phyloP scores from a whole-genome alignment of 2,329 filamentous ascomycete species.

The Penicillium verrucosum region DNA sequence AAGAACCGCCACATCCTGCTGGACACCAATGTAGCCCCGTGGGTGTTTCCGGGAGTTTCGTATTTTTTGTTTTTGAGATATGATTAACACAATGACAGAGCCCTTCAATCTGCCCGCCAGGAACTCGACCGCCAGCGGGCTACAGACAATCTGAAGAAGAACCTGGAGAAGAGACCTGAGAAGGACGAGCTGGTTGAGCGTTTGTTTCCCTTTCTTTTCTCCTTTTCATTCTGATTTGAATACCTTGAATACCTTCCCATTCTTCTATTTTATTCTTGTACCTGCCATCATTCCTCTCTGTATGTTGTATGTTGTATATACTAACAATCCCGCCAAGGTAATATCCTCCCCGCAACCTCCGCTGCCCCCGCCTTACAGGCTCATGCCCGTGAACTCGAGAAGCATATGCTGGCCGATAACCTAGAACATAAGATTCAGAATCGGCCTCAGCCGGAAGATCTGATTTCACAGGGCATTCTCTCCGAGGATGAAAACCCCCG shows the following conservation, averaged over 20 bases:
- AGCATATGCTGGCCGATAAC: slow-evolving; percentile 80
- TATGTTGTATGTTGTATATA: neutral
- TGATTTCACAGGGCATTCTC: slow-evolving; percentile 77
- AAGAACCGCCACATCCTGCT: slow-evolving; percentile 67
- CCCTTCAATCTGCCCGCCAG: slow-evolving; percentile 59
- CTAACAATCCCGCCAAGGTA: slow-evolving; percentile 53
- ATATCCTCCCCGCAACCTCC: slow-evolving; percentile 77
- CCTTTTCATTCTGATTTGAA: neutral
- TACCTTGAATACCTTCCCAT: neutral
- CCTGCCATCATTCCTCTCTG: neutral
- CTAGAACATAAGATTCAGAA: slow-evolving; percentile 83
- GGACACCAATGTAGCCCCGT: slow-evolving; percentile 66
- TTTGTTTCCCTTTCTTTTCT: slow-evolving; percentile 43
- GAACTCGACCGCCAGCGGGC: slow-evolving; percentile 64
- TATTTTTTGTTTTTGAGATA: neutral
- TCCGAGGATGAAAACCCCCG: slow-evolving; percentile 57
- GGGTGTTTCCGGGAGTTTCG: slow-evolving; percentile 26
- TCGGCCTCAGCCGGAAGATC: slow-evolving; percentile 70
- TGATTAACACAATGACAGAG: slow-evolving; percentile 38
- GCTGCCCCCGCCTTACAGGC: slow-evolving; percentile 77
- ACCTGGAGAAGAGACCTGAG: slow-evolving; percentile 61
- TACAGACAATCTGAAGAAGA: slow-evolving; percentile 62
- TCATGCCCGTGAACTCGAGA: slow-evolving; percentile 79
- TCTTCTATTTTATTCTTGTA: neutral
- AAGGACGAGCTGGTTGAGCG: slow-evolving; percentile 76